These are phyloP conservation scores for Phytophthora pseudosyringae DNA, from an alignment of 352 stramenopile species.

Conservation along the genomic window DNA sequence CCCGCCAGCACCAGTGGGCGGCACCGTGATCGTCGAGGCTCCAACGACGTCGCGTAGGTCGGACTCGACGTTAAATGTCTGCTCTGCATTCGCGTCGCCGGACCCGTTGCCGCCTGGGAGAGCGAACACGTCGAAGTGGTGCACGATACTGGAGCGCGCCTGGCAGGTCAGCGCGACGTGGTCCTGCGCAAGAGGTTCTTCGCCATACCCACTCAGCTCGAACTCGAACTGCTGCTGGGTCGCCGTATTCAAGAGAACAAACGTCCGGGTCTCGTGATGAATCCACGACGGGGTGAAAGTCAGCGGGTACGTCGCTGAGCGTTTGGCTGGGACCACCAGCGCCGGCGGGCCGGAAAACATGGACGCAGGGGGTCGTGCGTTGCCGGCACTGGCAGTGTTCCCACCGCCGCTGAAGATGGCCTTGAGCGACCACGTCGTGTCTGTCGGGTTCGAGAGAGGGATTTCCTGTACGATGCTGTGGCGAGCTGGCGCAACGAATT, in stretches of 20 bases:
- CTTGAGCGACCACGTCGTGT: slow-evolving; percentile 84
- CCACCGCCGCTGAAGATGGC: slow-evolving; percentile 53
- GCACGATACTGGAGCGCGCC: slow-evolving; percentile 82
- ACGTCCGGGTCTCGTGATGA: slow-evolving; percentile 68
- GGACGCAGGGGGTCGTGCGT: slow-evolving; percentile 13
- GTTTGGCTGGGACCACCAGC: slow-evolving; percentile 78
- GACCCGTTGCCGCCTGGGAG: slow-evolving; percentile 33
- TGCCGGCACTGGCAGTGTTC: slow-evolving; percentile 17
- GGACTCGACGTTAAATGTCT: slow-evolving; percentile 90
- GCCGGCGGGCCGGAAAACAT: slow-evolving; percentile 78
- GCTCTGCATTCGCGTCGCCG: slow-evolving; percentile 40
- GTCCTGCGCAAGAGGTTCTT: slow-evolving; percentile 92
- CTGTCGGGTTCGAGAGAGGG: slow-evolving; percentile 89
- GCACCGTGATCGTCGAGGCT: slow-evolving; percentile 54
- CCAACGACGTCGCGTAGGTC: slow-evolving; percentile 92
- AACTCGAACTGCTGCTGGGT: slow-evolving; percentile 93
- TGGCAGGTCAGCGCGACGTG: slow-evolving; percentile 87
- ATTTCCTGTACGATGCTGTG: slow-evolving; percentile 93
- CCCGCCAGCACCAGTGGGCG: slow-evolving; percentile 15
- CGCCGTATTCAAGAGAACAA: slow-evolving; percentile 80
- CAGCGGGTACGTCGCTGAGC: slow-evolving; percentile 74
- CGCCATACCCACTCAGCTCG: slow-evolving; percentile 79
- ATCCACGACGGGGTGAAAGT: slow-evolving; percentile 88
- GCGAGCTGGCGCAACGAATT: slow-evolving; percentile 88
- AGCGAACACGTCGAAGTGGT: slow-evolving; percentile 82